A percentile compares a stretch with the other conserved stretches of the same genome.
These are phyloP conservation scores for Diutina neorugosa DNA, from an alignment of 1,139 yeast species.

Conservation along the genomic window DNA sequence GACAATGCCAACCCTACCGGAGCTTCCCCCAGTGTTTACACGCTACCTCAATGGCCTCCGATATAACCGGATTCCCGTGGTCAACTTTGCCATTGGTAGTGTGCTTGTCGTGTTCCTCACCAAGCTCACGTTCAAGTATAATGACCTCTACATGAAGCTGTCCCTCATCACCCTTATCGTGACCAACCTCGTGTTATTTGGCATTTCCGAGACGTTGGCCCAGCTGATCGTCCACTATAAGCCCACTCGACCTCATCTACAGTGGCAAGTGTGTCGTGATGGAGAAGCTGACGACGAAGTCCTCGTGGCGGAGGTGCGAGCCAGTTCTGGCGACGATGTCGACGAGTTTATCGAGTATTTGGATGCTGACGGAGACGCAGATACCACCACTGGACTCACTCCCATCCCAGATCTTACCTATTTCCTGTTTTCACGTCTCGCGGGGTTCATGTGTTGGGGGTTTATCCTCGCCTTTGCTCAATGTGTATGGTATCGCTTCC, in stretches of 20 bases:
- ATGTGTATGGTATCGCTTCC: conserved; percentile 78
- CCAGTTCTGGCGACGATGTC: conserved; percentile 20
- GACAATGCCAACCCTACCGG: not conserved
- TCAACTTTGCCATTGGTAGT: conserved; percentile 41
- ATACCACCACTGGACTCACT: conserved; percentile 6
- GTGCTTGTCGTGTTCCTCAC: conserved; percentile 37
- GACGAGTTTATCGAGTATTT: conserved; percentile 26
- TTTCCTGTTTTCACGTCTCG: conserved; percentile 59
- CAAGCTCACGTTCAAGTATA: conserved; percentile 45
- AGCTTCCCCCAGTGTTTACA: conserved; percentile 7
- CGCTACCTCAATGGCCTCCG: conserved; percentile 23
- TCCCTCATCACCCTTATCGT: conserved; percentile 68
- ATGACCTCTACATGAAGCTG: conserved; percentile 50
- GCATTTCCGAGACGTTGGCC: conserved; percentile 83
- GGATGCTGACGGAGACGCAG: conserved; percentile 14
- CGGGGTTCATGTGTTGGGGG: conserved; percentile 85
- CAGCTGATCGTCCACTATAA: conserved; percentile 46
- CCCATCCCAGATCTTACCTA: conserved; percentile 16
- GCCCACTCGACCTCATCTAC: conserved; percentile 13
- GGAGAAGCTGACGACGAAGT: conserved; percentile 6
- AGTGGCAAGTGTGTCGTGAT: conserved; percentile 10
- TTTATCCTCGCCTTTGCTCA: conserved; percentile 71
- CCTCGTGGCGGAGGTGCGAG: conserved; percentile 6
- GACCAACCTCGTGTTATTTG: conserved; percentile 74
- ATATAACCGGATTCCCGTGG: conserved; percentile 31